Conservation (phyloP, 768 basidiomycete species). For the Harrya chromipes region DNA sequence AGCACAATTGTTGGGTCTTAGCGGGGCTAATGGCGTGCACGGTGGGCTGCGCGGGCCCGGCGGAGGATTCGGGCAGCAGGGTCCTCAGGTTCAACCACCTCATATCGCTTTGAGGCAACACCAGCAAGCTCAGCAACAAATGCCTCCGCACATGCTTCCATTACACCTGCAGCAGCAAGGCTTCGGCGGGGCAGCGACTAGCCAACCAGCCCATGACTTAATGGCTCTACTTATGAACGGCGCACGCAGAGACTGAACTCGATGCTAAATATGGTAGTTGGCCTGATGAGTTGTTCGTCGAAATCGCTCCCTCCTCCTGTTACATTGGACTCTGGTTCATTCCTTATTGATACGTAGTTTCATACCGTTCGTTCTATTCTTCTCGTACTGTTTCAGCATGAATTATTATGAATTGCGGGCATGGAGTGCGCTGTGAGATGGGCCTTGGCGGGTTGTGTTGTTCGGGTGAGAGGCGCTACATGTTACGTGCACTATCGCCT, state of each 20-base stretch:
- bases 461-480: conserved; percentile 8
- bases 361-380: conserved; percentile 22
- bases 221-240: conserved; percentile 85
- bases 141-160: conserved; percentile 50
- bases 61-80: conserved; percentile 38
- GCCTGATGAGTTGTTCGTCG: conserved; percentile 8
- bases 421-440: not conserved
- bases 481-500: conserved; percentile 14
- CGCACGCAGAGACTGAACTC: conserved; percentile 56
- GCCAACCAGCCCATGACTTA: conserved; percentile 66
- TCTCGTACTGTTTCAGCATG: conserved; percentile 25
- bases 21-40: conserved; percentile 43
- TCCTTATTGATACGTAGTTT: conserved; percentile 33
- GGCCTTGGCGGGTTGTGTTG: not conserved
- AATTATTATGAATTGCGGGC: conserved; percentile 22
- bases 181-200: conserved; percentile 42
- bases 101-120: conserved; percentile 33
- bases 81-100: conserved; percentile 30
- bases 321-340: conserved; percentile 24
- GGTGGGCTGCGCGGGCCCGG: conserved; percentile 47
- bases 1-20: conserved; percentile 43
- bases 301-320: conserved; percentile 5
- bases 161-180: conserved; percentile 65
- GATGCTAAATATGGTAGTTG: conserved; percentile 13
- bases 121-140: conserved; percentile 44